phyloP scores from a whole-genome alignment of 768 basidiomycete species.

The Rossbeevera mucosa region DNA sequence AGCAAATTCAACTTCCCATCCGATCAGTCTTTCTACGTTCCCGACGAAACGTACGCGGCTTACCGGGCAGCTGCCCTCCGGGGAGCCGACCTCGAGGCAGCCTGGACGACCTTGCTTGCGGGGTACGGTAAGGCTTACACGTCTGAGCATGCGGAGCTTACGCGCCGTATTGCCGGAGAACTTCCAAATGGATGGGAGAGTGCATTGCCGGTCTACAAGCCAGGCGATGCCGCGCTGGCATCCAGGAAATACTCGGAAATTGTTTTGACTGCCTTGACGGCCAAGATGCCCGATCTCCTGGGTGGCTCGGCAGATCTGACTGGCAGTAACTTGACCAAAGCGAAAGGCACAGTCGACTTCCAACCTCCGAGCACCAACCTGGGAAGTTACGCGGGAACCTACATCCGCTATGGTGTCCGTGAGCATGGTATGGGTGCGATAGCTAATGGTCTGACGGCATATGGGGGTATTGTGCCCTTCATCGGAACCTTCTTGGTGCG shows the following conservation, averaged over 20 bases:
- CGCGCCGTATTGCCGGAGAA: conserved; percentile 76
- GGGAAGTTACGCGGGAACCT: conserved; percentile 80
- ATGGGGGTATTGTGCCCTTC: conserved; percentile 89
- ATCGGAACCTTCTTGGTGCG: conserved; percentile 86
- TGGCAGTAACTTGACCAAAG: conserved; percentile 88
- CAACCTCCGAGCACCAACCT: conserved; percentile 83
- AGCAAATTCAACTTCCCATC: conserved; percentile 78
- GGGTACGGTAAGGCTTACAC: conserved; percentile 77
- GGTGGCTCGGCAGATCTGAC: conserved; percentile 92
- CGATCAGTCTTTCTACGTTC: conserved; percentile 73
- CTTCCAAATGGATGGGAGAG: conserved; percentile 88
- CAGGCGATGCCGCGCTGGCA: conserved; percentile 78
- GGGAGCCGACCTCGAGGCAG: conserved; percentile 66
- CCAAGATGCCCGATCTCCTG: conserved; percentile 75
- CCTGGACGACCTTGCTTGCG: conserved; percentile 69
- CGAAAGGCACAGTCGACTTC: conserved; percentile 83
- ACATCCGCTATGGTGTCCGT: conserved; percentile 95
- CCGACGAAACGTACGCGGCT: conserved; percentile 61
- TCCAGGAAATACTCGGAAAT: conserved; percentile 93
- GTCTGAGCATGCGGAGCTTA: conserved; percentile 79
- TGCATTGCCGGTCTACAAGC: conserved; percentile 78
- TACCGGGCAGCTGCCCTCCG: conserved; percentile 66
- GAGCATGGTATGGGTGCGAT: conserved; percentile 98
- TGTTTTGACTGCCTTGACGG: conserved; percentile 69
- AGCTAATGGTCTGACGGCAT: conserved; percentile 84